These are phyloP conservation scores for Karstenula rhodostoma DNA, from an alignment of 2,329 filamentous ascomycete species.

Conservation along the genomic window DNA sequence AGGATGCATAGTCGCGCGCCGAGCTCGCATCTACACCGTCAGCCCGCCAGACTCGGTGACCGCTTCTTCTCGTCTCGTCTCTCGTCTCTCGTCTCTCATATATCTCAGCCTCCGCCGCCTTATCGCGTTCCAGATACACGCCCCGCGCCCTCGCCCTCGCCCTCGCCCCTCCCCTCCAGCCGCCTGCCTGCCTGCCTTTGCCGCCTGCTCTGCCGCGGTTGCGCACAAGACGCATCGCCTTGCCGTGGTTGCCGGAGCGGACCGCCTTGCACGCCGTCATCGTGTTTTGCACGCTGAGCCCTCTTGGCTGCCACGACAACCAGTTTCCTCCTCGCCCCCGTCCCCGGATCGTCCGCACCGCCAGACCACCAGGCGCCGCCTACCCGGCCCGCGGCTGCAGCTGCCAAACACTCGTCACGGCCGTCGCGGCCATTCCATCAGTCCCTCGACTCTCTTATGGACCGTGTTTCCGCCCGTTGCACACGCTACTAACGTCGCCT, in stretches of 20 bases:
- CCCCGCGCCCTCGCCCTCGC: not conserved
- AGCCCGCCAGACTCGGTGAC: conserved; percentile 11
- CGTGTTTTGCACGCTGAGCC: not conserved
- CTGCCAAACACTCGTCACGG: conserved; percentile 1
- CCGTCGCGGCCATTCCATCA: not conserved
- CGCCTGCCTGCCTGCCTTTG: too few relatives aligned
- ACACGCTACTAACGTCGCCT: conserved; percentile 15
- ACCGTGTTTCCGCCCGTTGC: conserved; percentile 2
- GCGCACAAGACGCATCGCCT: not conserved
- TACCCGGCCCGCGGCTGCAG: conserved; percentile 1
- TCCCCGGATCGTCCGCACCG: conserved; percentile 10
- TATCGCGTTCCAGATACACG: conserved; percentile 3
- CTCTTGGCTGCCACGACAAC: conserved; percentile 1
- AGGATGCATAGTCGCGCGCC: not conserved
- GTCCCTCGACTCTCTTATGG: conserved; percentile 1
- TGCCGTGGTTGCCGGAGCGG: not conserved
- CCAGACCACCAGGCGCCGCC: not conserved
- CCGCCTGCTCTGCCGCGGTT: not conserved
- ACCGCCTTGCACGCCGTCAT: conserved; percentile 1
- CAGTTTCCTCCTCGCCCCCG: conserved; percentile 2
- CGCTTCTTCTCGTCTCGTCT: conserved; percentile 5
- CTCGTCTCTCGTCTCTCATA: too few relatives aligned
- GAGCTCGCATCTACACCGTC: not conserved
- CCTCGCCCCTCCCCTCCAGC: not conserved
- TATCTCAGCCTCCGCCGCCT: conserved; percentile 7